phyloP scores from a whole-genome alignment of 2,329 filamentous ascomycete species.

The Monilinia fructicola region DNA sequence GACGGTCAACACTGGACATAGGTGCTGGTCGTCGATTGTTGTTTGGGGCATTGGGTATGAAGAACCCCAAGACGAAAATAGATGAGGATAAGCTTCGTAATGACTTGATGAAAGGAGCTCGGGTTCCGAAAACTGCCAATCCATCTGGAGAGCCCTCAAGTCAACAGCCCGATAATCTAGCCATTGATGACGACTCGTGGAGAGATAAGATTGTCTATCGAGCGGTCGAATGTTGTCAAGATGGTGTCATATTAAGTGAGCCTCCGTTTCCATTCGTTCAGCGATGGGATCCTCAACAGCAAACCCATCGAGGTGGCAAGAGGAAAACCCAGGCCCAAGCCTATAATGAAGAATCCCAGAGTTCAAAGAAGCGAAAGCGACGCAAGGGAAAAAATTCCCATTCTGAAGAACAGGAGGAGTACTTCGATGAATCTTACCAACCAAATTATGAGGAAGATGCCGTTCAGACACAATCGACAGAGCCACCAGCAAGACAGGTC shows the following conservation, averaged over 20 bases:
- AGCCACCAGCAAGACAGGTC: constrained; percentile 27
- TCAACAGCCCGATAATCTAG: constrained; percentile 37
- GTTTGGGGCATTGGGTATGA: constrained; percentile 70
- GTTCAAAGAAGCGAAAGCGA: constrained; percentile 53
- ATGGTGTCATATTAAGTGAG: constrained; percentile 64
- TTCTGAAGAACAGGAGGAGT: constrained; percentile 44
- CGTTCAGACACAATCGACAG: constrained; percentile 29
- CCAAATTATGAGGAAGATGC: constrained; percentile 40
- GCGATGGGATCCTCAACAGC: constrained; percentile 80
- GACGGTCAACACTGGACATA: constrained; percentile 49
- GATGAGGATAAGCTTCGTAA: constrained; percentile 64
- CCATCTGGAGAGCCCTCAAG: constrained; percentile 24
- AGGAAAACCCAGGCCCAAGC: constrained; percentile 50
- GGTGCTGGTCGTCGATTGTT: constrained; percentile 66
- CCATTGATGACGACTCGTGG: constrained; percentile 65
- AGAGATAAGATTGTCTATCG: constrained; percentile 69
- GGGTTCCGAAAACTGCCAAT: constrained; percentile 43
- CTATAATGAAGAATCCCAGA: constrained; percentile 42
- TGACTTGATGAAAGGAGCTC: constrained; percentile 57
- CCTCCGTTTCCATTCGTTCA: constrained; percentile 90
- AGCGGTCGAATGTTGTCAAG: constrained; percentile 81
- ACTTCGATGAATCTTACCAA: constrained; percentile 40
- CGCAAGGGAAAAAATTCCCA: constrained; percentile 46
- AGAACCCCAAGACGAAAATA: constrained; percentile 64
- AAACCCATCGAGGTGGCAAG: constrained; percentile 48